A percentile compares a stretch with the other conserved stretches of the same genome.
These are phyloP conservation scores for Microsporum audouinii DNA, from an alignment of 2,329 filamentous ascomycete species.

Conservation along the genomic window DNA sequence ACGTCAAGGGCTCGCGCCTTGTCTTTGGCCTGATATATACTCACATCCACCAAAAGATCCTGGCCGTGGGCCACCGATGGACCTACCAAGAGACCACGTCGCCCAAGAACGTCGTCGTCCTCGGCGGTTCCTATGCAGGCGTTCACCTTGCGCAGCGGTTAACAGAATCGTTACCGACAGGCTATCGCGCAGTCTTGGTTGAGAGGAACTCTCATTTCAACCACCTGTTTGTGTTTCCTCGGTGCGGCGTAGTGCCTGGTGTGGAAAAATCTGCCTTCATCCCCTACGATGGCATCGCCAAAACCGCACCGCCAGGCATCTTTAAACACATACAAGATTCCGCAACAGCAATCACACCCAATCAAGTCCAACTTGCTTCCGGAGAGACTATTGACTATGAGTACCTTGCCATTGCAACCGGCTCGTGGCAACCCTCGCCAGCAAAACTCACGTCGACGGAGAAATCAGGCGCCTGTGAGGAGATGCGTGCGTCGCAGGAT, in stretches of 20 bases:
- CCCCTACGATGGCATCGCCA: conserved; percentile 41
- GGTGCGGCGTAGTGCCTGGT: conserved; percentile 45
- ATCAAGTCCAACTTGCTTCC: conserved; percentile 32
- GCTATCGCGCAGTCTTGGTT: conserved; percentile 46
- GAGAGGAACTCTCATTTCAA: conserved; percentile 52
- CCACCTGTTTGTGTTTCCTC: conserved; percentile 49
- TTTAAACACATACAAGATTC: conserved; percentile 35
- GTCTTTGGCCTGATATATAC: conserved; percentile 1
- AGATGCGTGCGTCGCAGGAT: conserved; percentile 38
- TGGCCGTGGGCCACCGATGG: conserved; percentile 7
- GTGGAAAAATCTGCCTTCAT: conserved; percentile 51
- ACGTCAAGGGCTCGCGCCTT: background rate
- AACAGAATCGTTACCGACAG: conserved; percentile 38
- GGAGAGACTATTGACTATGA: conserved; percentile 42
- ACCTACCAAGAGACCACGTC: conserved; percentile 6
- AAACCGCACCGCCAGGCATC: conserved; percentile 27
- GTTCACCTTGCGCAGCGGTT: conserved; percentile 32
- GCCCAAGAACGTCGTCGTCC: conserved; percentile 25
- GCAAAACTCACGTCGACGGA: conserved; percentile 37
- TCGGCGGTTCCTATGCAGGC: conserved; percentile 50
- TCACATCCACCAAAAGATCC: conserved; percentile 1
- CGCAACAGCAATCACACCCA: conserved; percentile 28
- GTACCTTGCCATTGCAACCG: conserved; percentile 48
- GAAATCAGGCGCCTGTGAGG: conserved; percentile 35
- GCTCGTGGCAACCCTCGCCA: conserved; percentile 37